Conservation (phyloP, 805 yeast genomes). For the Brettanomyces custersianus region DNA sequence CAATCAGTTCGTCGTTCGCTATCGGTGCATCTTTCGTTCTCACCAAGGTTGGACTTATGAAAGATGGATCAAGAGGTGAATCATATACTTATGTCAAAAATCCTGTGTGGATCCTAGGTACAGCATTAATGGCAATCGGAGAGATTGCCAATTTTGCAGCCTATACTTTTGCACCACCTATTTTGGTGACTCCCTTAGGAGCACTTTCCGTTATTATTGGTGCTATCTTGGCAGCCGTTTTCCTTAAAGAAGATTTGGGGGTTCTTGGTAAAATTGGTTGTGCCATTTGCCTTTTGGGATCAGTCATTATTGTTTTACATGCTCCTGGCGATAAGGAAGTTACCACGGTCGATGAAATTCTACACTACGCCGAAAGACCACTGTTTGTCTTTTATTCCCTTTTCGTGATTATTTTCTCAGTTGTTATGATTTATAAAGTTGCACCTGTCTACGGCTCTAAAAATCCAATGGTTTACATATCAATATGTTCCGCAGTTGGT, state of each 20-base stretch:
- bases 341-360: conserved; percentile 79
- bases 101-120: conserved; percentile 94
- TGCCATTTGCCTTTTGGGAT: conserved; percentile 81
- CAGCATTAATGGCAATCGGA: conserved; percentile 82
- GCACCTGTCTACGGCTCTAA: conserved; percentile 74
- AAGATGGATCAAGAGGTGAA: conserved; percentile 57
- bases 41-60: conserved; percentile 75
- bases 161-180: conserved; percentile 91
- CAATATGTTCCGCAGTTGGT: conserved; percentile 86
- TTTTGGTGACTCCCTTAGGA: conserved; percentile 85
- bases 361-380: conserved; percentile 71
- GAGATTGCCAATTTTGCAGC: conserved; percentile 92
- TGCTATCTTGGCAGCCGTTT: conserved; percentile 79
- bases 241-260: conserved; percentile 80
- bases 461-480: conserved; percentile 82
- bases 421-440: conserved; percentile 72
- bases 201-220: conserved; percentile 88
- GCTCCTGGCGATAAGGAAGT: conserved; percentile 94
- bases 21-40: conserved; percentile 86
- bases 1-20: conserved; percentile 79
- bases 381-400: conserved; percentile 61
- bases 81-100: conserved; percentile 72
- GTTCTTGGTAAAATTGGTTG: conserved; percentile 87
- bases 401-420: conserved; percentile 55
- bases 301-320: conserved; percentile 79